Evolutionary conservation across 192 early-diverging fungal species (phyloP).

Genomic region (Coemansia erecta): DNA sequence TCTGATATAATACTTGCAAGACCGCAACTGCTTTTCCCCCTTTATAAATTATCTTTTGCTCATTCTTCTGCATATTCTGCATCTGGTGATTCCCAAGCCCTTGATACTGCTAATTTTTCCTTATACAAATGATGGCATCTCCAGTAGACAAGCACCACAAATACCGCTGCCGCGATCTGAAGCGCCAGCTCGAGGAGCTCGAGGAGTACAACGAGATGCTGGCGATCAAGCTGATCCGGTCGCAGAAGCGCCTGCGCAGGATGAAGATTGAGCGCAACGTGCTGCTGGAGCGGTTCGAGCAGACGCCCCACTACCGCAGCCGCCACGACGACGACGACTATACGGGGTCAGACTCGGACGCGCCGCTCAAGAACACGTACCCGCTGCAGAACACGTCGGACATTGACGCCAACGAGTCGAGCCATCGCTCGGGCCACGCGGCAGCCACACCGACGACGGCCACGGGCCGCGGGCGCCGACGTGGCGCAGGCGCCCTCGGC

Average conservation of each 20-base stretch:
- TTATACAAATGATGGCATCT: background rate
- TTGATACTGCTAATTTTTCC: no score
- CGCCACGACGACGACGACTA: constrained; percentile 27
- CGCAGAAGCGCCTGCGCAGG: constrained; percentile 48
- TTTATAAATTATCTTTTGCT: no score
- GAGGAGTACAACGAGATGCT: constrained; percentile 52
- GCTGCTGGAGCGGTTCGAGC: constrained; percentile 45
- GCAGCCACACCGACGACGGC: constrained; percentile 7
- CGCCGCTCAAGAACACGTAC: constrained; percentile 43
- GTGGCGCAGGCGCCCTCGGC: constrained; percentile 8
- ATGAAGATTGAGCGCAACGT: constrained; percentile 52
- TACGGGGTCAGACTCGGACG: constrained; percentile 36
- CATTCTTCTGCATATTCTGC: background rate
- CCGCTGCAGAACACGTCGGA: constrained; percentile 30
- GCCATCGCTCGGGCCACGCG: background rate
- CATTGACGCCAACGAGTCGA: constrained; percentile 16
- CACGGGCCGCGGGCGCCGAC: constrained; percentile 8
- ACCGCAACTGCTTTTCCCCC: no score
- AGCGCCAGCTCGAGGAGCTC: constrained; percentile 52
- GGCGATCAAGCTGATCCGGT: constrained; percentile 42
- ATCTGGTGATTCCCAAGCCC: background rate
- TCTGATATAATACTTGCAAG: background rate
- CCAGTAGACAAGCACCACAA: constrained; percentile 53
- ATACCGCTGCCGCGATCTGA: constrained; percentile 51
- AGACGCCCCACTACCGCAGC: constrained; percentile 22